Percentiles rank a stretch among this genome's conserved stretches.
These are phyloP conservation scores for Trichothecium roseum DNA, from an alignment of 2,329 filamentous ascomycete genomes.

Conservation along the genomic window DNA sequence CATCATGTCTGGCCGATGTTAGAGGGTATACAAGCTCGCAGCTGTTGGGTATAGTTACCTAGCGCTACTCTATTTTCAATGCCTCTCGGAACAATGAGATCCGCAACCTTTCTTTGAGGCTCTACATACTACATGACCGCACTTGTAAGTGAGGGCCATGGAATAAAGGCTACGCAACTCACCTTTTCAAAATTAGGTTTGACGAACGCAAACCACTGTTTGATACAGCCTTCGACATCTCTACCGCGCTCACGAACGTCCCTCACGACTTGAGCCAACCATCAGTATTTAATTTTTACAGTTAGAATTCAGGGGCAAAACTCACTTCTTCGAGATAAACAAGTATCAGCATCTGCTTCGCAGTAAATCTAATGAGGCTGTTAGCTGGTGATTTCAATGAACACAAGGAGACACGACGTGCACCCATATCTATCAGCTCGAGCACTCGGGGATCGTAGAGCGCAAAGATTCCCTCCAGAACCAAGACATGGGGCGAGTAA, in stretches of 20 bases:
- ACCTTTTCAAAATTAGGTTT: constrained; percentile 91
- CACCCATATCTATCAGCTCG: constrained; percentile 83
- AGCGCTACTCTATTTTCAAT: constrained; percentile 94
- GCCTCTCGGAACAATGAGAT: constrained; percentile 89
- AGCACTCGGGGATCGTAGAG: constrained; percentile 79
- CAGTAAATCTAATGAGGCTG: constrained; percentile 63
- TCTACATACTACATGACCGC: constrained; percentile 61
- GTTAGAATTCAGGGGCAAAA: constrained; percentile 8
- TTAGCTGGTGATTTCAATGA: neutral
- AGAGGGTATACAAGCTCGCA: neutral
- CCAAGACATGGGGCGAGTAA: constrained; percentile 92
- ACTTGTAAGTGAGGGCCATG: neutral
- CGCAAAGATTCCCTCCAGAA: constrained; percentile 93
- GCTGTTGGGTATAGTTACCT: constrained; percentile 30
- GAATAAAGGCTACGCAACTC: constrained; percentile 6
- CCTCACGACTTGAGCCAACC: constrained; percentile 51
- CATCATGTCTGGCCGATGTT: constrained; percentile 61
- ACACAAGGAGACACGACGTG: constrained; percentile 21
- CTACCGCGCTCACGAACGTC: constrained; percentile 84
- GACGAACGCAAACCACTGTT: constrained; percentile 94
- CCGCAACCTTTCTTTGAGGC: constrained; percentile 82
- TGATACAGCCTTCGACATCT: constrained; percentile 91
- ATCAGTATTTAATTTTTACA: constrained; percentile 6
- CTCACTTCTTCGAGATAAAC: constrained; percentile 77
- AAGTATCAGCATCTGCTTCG: constrained; percentile 91